Percentiles rank a stretch among this genome's conserved stretches.
Evolutionary conservation across 306 rosid genomes (phyloP).

Genomic region (Fragaria iinumae): DNA sequence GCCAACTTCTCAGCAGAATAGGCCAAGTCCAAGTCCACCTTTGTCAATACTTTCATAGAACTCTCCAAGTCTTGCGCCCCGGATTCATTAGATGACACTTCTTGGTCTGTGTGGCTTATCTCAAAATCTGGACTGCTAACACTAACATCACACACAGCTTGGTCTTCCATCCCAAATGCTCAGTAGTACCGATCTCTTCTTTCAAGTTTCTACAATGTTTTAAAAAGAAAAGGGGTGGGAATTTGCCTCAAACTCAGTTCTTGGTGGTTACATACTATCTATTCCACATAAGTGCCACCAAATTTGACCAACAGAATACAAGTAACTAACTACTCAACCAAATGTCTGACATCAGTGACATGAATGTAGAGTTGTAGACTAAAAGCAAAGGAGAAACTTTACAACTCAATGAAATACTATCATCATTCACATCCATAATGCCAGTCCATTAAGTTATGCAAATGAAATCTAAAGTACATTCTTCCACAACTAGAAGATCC

Average conservation of each 20-base stretch:
- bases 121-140: constrained; percentile 34
- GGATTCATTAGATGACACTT: constrained; percentile 38
- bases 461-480: not conserved
- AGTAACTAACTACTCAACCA: not conserved
- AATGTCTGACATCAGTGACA: constrained; percentile 6
- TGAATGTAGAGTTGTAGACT: not conserved
- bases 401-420: not conserved
- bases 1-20: constrained; percentile 76
- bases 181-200: not conserved
- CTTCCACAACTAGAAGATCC: not conserved
- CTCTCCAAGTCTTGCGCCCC: constrained; percentile 50
- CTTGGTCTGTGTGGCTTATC: constrained; percentile 33
- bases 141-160: constrained; percentile 28
- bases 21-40: constrained; percentile 75
- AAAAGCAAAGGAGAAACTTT: not conserved
- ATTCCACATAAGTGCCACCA: not conserved
- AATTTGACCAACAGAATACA: not conserved
- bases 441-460: not conserved
- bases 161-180: constrained; percentile 47
- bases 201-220: constrained; percentile 10
- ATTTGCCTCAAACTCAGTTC: constrained; percentile 4
- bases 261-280: not conserved
- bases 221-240: constrained; percentile 3
- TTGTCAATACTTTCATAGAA: constrained; percentile 54
- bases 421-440: constrained; percentile 2